Evolutionary conservation across 2,329 filamentous ascomycete species (phyloP).

Genomic region (Fusarium sacchari): DNA sequence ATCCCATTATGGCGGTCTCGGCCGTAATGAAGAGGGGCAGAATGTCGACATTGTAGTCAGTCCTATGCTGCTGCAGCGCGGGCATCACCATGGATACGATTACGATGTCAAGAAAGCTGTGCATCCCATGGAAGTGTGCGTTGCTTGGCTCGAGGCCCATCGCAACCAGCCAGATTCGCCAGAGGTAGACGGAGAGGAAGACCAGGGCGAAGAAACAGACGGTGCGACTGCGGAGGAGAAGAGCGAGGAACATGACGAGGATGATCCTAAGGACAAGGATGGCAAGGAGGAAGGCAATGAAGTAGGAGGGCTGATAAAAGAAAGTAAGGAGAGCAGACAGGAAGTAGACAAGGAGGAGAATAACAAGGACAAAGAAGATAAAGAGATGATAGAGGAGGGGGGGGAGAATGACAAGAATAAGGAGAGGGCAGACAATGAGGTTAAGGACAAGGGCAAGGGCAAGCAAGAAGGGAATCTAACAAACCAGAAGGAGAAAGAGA

Average conservation of each 20-base stretch:
- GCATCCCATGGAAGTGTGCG: background rate
- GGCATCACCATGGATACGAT: background rate
- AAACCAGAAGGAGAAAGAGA: background rate
- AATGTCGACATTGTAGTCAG: background rate
- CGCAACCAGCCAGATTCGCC: background rate
- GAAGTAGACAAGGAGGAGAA: background rate
- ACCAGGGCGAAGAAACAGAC: background rate
- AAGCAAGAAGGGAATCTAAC: background rate
- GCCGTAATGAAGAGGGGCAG: no score
- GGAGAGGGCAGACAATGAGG: background rate
- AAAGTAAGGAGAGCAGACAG: background rate
- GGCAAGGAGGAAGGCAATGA: no score
- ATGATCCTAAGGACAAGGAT: background rate
- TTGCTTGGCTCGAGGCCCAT: background rate
- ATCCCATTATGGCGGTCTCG: no score
- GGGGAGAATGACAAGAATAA: background rate
- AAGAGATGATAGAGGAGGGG: background rate
- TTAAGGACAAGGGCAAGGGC: background rate
- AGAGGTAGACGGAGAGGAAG: background rate
- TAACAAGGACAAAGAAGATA: background rate
- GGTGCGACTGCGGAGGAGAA: background rate
- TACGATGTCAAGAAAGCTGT: background rate
- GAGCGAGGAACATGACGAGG: background rate
- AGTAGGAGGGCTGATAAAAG: no score
- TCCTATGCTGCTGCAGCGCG: background rate